phyloP scores from a whole-genome alignment of 257 asterid species.

The Plectranthus barbatus region DNA sequence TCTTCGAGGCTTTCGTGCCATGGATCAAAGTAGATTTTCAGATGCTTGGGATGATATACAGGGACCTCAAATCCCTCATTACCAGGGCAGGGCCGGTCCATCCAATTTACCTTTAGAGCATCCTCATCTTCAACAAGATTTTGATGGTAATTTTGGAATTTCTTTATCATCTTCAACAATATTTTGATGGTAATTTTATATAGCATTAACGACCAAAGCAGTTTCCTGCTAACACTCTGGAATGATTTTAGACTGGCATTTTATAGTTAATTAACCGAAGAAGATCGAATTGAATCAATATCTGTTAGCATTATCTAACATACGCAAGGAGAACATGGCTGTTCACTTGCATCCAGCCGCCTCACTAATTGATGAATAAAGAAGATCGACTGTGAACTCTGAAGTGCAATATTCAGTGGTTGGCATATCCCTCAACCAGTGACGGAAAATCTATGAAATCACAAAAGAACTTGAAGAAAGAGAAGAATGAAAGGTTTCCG shows the following conservation, averaged over 20 bases:
- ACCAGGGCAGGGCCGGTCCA: constrained; percentile 39
- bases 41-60: constrained; percentile 95
- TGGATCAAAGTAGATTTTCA: constrained; percentile 68
- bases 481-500: not conserved
- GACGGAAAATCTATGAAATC: not conserved
- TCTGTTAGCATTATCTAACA: not conserved
- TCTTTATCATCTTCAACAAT: constrained; percentile 36
- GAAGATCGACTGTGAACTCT: not conserved
- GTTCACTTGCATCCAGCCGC: not conserved
- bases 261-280: not conserved
- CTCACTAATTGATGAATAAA: not conserved
- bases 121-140: constrained; percentile 42
- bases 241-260: not conserved
- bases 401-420: not conserved
- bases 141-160: constrained; percentile 47
- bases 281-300: not conserved
- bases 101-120: constrained; percentile 55
- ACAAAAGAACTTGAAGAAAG: not conserved
- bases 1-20: constrained; percentile 70
- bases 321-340: not conserved
- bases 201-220: not conserved
- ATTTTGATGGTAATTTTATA: constrained; percentile 51
- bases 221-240: constrained; percentile 6
- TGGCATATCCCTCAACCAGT: not conserved
- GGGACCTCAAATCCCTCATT: constrained; percentile 54